Evolutionary conservation across 495 filamentous ascomycete genomes (phyloP), one percentile per base, ranked within the genome.

Genomic region (Xanthoparmelia taractica): DNA sequence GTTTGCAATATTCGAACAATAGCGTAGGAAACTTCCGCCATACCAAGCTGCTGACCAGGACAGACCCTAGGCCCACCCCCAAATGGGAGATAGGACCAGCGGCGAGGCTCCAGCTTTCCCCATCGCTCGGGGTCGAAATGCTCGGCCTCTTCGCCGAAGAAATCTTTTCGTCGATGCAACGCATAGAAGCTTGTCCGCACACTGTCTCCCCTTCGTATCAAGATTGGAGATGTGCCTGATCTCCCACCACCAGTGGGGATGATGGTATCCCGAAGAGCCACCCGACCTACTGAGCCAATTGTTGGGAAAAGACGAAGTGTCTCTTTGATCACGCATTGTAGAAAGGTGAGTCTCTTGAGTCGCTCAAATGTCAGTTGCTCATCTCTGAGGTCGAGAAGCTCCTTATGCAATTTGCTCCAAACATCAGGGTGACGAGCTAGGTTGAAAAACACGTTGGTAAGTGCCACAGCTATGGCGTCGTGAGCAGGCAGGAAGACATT

Each of bases 391-490:
- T 20, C 17, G 8, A 54, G 8, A 23, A 87, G 74, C 37, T 77
- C 75, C 43, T 67, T 38, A 31, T 83, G 82, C 52, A 89, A 79
- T 62, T 80, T 80, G 12, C 56, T 27, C 61, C 74, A 83, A 15
- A 82, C 70, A 0, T 63, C 63, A 0, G 79, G 82, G 63, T 80
- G 62, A 29, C 78, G 72, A 0, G 81, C 75, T 18, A 86, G 72
- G 47, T 80, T 71, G 72, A 80, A 80, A 25, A 84, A 74, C 1
- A 80, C 76, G 77, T 79, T 86, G 57, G 82, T 81, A 15, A 88
- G 76, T 4, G 84, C 73, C 5, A 82, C 78, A 10, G 82, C 86
- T 1, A 77, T 79, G 29, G 80, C 78, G 60, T 84, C 80, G 20
- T 60, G 67, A 20, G 65, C 69, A 25, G 68, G 66, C 1, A 67